Conservation (phyloP, 441 rosid species). For the Syzygium malaccense region DNA sequence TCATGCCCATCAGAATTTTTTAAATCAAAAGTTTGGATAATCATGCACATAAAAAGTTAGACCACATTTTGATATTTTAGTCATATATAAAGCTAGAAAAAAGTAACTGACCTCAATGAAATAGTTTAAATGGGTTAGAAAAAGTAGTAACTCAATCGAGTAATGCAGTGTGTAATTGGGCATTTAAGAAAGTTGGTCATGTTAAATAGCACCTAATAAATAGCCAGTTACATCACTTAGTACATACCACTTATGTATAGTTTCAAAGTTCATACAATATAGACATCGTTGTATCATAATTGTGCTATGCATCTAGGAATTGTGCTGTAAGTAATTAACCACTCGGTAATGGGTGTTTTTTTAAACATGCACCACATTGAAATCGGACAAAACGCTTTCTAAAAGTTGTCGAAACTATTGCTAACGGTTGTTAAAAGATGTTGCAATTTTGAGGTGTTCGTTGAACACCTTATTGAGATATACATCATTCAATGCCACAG, state of each 20-base stretch:
- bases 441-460: background rate
- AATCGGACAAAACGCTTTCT: background rate
- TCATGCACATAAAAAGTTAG: background rate
- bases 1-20: fast-evolving
- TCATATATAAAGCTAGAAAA: background rate
- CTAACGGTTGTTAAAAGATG: background rate
- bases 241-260: background rate
- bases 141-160: background rate
- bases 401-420: background rate
- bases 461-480: background rate
- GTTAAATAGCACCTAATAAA: background rate
- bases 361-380: background rate
- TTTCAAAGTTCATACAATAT: background rate
- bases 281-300: background rate
- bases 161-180: background rate
- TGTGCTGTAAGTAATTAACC: background rate
- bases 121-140: background rate
- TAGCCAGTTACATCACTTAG: background rate
- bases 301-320: background rate
- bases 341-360: background rate
- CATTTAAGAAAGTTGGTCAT: background rate
- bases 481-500: background rate
- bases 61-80: background rate
- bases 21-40: background rate
- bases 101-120: background rate